Evolutionary conservation across 1,139 yeast species (phyloP), one percentile per base, ranked within the genome.

Genomic region (Lodderomyces theae): DNA sequence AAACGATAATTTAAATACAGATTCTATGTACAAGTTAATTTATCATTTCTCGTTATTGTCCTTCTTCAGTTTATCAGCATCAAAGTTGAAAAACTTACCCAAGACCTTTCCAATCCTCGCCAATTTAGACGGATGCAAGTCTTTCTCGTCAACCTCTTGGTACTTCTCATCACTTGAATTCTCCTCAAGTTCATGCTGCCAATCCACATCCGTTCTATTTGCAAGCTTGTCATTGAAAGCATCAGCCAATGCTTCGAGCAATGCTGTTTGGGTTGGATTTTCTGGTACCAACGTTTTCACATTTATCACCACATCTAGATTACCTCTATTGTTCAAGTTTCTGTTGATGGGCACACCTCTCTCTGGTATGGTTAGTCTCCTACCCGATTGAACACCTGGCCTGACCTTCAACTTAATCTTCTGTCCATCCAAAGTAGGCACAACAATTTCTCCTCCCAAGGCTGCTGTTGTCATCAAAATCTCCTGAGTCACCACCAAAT

Each of bases 381-480:
- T 77, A 21, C 95, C 95, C 30, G 77, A 70, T 58, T 87, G 95
- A 1, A 95, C 87, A 1, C 96, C 97, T 0, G 87, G 70, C 38
- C 95, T 82, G n/a, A 94, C 81, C 60, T 82, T 86, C 43, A 92
- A 66, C 59, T 89, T 84, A 45, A 94, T 70, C 35, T 75, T 72
- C 31, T 79, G 80, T 5, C 87, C 89, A 50, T 83, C 89, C 26
- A 92, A 76, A 0, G 97, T 90, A 29, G 97, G 97, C 11, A 92
- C 80, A 36, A 84, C 79, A 22, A 92, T 76, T 40, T 80, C 82
- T 26, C 99, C 99, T 44, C 99, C 99, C 38, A 92, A 71, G 0
- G 96, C 92, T 2, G 98, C 98, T 0, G 98, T 92, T 1, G 98
- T 92, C 82, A 89, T 86, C 37, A 94, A 84, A 41, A 92, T 80